Conservation (phyloP, 106 monocot genomes). For the Vanilla planifolia region DNA sequence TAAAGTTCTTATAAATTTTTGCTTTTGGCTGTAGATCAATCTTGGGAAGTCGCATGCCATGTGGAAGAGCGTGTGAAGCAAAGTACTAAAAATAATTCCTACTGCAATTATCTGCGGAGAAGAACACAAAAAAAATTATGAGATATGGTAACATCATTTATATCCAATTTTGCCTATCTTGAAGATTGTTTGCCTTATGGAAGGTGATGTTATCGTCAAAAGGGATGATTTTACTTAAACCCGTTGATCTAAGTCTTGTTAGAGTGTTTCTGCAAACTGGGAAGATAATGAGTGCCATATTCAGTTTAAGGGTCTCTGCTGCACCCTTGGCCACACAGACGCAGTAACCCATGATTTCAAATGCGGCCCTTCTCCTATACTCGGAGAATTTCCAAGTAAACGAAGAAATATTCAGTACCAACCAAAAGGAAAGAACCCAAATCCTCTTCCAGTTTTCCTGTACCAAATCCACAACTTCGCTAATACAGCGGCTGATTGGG, state of each 20-base stretch:
- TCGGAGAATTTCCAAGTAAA: conserved; percentile 68
- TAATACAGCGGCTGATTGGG: neutral
- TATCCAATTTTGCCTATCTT: neutral
- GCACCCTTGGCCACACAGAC: conserved; percentile 68
- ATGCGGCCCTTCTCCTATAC: conserved; percentile 32
- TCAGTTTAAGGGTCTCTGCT: conserved; percentile 74
- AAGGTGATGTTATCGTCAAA: conserved; percentile 86
- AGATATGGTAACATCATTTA: too few species aligned
- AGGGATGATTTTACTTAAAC: conserved; percentile 35
- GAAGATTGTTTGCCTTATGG: conserved; percentile 42
- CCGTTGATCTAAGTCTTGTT: conserved; percentile 57
- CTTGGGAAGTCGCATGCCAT: conserved; percentile 71
- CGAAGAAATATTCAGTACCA: conserved; percentile 29
- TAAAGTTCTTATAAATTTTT: conserved; percentile 26
- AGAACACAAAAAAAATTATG: too few species aligned
- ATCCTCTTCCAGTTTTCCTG: conserved; percentile 73
- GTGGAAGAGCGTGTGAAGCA: conserved; percentile 41
- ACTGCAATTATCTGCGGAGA: conserved; percentile 43
- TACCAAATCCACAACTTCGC: conserved; percentile 32
- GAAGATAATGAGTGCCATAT: conserved; percentile 79
- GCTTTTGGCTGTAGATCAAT: conserved; percentile 22
- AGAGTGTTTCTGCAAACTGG: conserved; percentile 67
- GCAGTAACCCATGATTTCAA: conserved; percentile 73
- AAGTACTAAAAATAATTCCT: conserved; percentile 34
- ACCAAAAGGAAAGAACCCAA: conserved; percentile 57